Conservation (phyloP, 495 filamentous ascomycete genomes). For the Aspergillus nanangensis region DNA sequence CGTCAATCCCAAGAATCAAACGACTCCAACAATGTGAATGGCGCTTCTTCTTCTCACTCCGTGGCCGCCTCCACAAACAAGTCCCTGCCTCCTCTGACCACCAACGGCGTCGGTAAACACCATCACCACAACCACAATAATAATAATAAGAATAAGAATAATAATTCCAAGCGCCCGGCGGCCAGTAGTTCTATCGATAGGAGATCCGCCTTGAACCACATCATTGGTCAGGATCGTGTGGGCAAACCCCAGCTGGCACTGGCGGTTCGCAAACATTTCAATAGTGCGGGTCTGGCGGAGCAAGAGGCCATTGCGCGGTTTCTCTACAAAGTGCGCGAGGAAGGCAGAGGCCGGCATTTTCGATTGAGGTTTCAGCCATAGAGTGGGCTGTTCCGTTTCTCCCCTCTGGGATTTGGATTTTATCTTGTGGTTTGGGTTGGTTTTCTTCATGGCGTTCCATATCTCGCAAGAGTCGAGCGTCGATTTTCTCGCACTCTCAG, state of each 20-base stretch:
- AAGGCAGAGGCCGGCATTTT: constrained; percentile 39
- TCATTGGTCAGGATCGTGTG: constrained; percentile 53
- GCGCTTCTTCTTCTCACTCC: too few species aligned
- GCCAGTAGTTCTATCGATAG: too few species aligned
- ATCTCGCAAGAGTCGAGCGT: too few species aligned
- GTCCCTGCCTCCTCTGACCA: constrained; percentile 1
- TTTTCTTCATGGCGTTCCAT: too few species aligned
- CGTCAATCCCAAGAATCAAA: constrained; percentile 7
- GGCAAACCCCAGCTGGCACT: constrained; percentile 75
- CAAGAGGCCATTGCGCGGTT: constrained; percentile 86
- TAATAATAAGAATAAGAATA: too few species aligned
- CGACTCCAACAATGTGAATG: constrained; percentile 7
- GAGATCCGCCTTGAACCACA: constrained; percentile 24
- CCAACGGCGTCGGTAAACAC: constrained; percentile 2
- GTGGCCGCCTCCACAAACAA: constrained; percentile 6
- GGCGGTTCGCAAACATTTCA: constrained; percentile 85
- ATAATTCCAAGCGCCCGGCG: constrained; percentile 2
- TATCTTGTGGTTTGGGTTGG: background rate
- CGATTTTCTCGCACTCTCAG: too few species aligned
- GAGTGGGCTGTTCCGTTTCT: constrained; percentile 7
- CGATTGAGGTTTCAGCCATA: constrained; percentile 44
- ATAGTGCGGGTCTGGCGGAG: constrained; percentile 76
- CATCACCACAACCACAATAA: constrained; percentile 7
- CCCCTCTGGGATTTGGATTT: background rate
- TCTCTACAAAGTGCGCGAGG: constrained; percentile 71